These are phyloP conservation scores for Lathyrus tuberosus DNA, from an alignment of 306 rosid species.

Conservation along the genomic window DNA sequence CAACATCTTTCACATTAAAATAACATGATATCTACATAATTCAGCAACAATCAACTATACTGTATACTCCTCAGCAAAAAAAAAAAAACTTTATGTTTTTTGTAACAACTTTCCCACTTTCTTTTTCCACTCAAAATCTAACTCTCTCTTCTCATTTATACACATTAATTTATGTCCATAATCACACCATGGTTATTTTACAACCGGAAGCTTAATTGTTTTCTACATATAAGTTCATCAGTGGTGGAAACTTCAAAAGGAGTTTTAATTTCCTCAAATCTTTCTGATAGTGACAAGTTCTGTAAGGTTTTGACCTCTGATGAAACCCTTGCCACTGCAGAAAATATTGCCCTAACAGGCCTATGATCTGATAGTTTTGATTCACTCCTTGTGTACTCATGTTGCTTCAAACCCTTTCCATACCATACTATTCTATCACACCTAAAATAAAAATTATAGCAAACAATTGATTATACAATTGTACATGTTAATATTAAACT, in stretches of 20 bases:
- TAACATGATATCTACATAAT: slow-evolving; percentile 22
- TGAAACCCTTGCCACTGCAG: slow-evolving; percentile 50
- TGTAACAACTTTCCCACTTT: slow-evolving; percentile 16
- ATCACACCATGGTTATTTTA: slow-evolving; percentile 32
- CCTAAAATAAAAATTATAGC: slow-evolving; percentile 46
- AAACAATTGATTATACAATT: neutral
- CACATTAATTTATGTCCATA: slow-evolving; percentile 24
- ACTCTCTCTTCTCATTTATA: slow-evolving; percentile 5
- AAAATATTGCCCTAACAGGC: slow-evolving; percentile 76
- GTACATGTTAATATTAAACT: neutral
- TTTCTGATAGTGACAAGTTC: slow-evolving; percentile 58
- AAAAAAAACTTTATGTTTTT: slow-evolving; percentile 17
- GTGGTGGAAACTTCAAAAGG: slow-evolving; percentile 55
- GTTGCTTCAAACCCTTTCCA: slow-evolving; percentile 68
- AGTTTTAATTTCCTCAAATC: slow-evolving; percentile 49
- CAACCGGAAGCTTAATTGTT: slow-evolving; percentile 49
- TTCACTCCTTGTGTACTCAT: slow-evolving; percentile 65
- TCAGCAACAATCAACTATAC: slow-evolving; percentile 43
- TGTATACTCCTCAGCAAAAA: slow-evolving; percentile 49
- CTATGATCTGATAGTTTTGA: slow-evolving; percentile 81
- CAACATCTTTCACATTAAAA: slow-evolving; percentile 20
- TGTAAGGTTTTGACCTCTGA: slow-evolving; percentile 36
- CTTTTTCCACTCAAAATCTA: slow-evolving; percentile 8
- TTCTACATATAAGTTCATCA: slow-evolving; percentile 42
- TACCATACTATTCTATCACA: slow-evolving; percentile 89